Conservation (phyloP, 202 grass and related monocot species). For the Cymbopogon flexuosus region DNA sequence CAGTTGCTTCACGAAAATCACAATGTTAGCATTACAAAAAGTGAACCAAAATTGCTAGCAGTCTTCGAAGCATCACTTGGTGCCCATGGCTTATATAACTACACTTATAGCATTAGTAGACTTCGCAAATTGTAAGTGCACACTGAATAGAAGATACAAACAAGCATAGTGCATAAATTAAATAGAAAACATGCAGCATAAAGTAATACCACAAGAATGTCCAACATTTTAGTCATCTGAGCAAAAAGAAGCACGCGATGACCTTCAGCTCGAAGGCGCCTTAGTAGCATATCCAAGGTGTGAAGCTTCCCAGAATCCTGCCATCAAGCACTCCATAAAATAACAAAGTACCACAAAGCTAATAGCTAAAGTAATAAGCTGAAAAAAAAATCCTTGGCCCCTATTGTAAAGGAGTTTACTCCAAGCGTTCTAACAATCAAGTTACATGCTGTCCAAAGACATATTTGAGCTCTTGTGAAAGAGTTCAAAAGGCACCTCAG, state of each 20-base stretch:
- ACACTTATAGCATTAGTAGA: background rate
- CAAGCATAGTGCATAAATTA: background rate
- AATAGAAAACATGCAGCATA: background rate
- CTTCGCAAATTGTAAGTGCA: background rate
- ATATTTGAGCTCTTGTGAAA: background rate
- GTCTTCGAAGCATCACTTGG: background rate
- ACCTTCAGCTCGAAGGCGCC: slow-evolving; percentile 80
- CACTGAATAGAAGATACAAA: background rate
- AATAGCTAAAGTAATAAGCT: background rate
- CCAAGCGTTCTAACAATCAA: slow-evolving; percentile 1
- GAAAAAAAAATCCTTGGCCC: background rate
- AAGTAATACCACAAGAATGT: slow-evolving; percentile 89
- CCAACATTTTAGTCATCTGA: slow-evolving; percentile 99
- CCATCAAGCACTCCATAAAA: slow-evolving; percentile 27
- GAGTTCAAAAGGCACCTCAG: background rate
- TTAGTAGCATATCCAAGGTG: slow-evolving; percentile 78
- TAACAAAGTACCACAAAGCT: background rate
- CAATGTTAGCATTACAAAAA: background rate
- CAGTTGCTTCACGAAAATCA: background rate
- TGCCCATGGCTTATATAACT: background rate
- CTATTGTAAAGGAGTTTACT: background rate
- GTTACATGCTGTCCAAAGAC: background rate
- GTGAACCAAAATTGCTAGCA: background rate
- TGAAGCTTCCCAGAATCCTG: slow-evolving; percentile 99
- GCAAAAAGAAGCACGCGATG: slow-evolving; percentile 97